Evolutionary conservation across 257 asterid species (phyloP).

Genomic region (Buddleja alternifolia): DNA sequence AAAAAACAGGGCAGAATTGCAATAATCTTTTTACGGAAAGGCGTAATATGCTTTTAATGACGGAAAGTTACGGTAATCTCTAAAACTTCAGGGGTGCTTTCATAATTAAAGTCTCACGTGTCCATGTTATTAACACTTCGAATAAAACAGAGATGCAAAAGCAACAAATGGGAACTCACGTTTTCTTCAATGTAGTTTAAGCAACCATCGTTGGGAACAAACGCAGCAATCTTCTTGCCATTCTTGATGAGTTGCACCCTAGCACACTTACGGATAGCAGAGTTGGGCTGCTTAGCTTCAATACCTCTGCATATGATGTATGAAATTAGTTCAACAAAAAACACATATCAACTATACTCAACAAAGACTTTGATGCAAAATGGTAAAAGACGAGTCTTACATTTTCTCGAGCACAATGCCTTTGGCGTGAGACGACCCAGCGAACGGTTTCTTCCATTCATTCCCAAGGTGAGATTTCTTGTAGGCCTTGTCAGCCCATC

Average conservation of each 20-base stretch:
- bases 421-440: conserved; percentile 82
- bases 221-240: conserved; percentile 85
- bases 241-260: conserved; percentile 83
- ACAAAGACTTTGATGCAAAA: background rate
- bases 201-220: conserved; percentile 85
- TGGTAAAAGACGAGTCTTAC: conserved; percentile 37
- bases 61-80: too few relatives aligned
- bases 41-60: too few relatives aligned
- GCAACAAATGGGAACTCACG: conserved; percentile 37
- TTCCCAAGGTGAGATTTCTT: conserved; percentile 82
- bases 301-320: conserved; percentile 53
- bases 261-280: conserved; percentile 85
- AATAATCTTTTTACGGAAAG: too few relatives aligned
- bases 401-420: conserved; percentile 84
- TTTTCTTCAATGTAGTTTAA: conserved; percentile 82
- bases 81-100: background rate
- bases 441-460: conserved; percentile 87
- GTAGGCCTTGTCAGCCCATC: conserved; percentile 86
- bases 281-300: conserved; percentile 87
- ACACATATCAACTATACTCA: background rate
- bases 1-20: too few relatives aligned
- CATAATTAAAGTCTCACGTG: too few relatives aligned
- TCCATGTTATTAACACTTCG: too few relatives aligned
- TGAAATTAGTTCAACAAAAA: background rate
- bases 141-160: too few relatives aligned